Base-by-base conservation (phyloP, 352 stramenopile species). In the Hyaloperonospora arabidopsidis region DNA sequence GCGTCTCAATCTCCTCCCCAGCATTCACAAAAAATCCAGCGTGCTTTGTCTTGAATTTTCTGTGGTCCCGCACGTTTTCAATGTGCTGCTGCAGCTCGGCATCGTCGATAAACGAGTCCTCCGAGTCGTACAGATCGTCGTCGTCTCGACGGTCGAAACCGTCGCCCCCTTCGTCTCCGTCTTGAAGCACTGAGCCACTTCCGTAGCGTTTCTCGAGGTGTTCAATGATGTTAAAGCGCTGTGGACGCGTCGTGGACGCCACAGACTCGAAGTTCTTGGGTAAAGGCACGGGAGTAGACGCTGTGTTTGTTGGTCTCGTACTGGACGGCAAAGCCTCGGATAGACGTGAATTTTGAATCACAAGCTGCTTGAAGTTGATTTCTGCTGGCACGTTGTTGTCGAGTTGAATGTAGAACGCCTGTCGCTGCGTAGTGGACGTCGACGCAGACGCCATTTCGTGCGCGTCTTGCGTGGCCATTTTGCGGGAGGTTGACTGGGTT, bases 21-120 rank as follows among this genome's bases (percentile, higher is more conserved):
- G 84, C 84, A 52, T 92, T 93, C 21, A 93, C 84, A 44, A 93
- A 93, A 64, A 93, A 93, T 41, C 84, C 84, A n/a, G 74, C 66
- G 61, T 93, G 84, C 45, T 93, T 93, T 28, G 84, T 93, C 55
- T 89, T 72, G 7, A 93, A 76, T 38, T 71, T 70, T 3, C 67
- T 78, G 35, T 91, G 79, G 3, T 57, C 79, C 61, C 84, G 65
- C 22, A 87, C 77, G 32, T 90, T 81, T 57, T 93, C 81, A 46
- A 93, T 93, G 53, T 89, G 79, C 54, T 90, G 75, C 55, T 90
- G 81, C 18, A 93, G 67, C 65, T 93, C 81, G 14, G 54, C 45
- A 54, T 93, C 84, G 50, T 93, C 84, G 46, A 93, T 93, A 48
- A 93, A 93, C 53, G 84, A 91, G 61, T 93, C 84, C 52, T 93